Percentiles rank a stretch among this genome's conserved stretches.
phyloP scores from a whole-genome alignment of 352 stramenopile species.

The Globisporangium paroecandrum region DNA sequence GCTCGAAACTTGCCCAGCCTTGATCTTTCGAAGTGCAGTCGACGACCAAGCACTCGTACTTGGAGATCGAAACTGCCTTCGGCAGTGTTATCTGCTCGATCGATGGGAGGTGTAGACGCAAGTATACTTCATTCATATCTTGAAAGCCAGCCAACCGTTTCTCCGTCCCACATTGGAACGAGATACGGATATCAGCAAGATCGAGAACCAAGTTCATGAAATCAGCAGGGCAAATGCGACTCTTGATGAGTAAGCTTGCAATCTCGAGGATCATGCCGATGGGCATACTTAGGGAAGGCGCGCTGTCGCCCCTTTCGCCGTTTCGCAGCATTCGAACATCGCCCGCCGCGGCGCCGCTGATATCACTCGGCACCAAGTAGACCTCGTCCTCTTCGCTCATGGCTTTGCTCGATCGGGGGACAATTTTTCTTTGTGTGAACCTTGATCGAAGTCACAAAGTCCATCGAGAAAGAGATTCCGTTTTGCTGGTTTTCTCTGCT shows the following conservation, averaged over 20 bases:
- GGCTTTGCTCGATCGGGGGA: too few relatives aligned
- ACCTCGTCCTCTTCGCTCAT: neutral
- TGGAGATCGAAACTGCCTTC: conserved; percentile 29
- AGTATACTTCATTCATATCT: conserved; percentile 56
- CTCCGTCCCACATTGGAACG: neutral
- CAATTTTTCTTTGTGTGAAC: too few relatives aligned
- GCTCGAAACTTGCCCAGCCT: conserved; percentile 47
- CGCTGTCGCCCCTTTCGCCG: neutral
- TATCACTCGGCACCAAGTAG: neutral
- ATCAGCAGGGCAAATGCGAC: neutral
- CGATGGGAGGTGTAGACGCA: conserved; percentile 35
- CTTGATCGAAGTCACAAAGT: too few relatives aligned
- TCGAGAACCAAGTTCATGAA: neutral
- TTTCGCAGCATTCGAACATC: neutral
- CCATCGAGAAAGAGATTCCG: too few relatives aligned
- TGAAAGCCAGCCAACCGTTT: neutral
- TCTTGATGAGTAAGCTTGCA: neutral
- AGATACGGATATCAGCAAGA: neutral
- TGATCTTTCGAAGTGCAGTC: conserved; percentile 66
- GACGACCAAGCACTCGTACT: conserved; percentile 40
- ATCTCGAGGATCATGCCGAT: neutral
- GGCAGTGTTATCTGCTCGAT: conserved; percentile 34
- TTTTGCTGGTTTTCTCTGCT: too few relatives aligned
- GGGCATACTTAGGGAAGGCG: neutral
- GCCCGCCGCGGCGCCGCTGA: neutral